Base-by-base conservation (phyloP, 2,329 filamentous ascomycete genomes). In the Penicillium frequentans region DNA sequence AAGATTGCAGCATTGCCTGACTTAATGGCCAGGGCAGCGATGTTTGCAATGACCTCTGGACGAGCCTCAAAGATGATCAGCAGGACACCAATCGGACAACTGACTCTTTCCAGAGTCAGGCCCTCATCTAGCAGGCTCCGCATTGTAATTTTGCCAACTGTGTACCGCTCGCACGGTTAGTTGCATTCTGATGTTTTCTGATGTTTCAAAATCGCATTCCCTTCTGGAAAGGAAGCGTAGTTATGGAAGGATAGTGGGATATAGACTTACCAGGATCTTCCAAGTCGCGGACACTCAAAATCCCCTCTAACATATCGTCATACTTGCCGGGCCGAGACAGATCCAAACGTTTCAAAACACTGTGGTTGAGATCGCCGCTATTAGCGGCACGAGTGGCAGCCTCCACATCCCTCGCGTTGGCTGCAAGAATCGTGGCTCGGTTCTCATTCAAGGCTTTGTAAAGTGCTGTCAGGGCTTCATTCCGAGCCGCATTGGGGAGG, bases 31-130 rank as follows among this genome's bases (percentile, higher is more conserved):
- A 99, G 82, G 4, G 93, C 91, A 61, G 95, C 92, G 70, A 99
- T 98, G 75, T 99, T 99, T 71, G 93, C 95, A 70, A 99, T 97
- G 63, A 99, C 95, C 77, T 99, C 95, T 7, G 95, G 95, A 8
- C 95, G 89, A 35, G 95, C 95, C 78, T 99, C 95, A 71, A 99
- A 99, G 70, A 99, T 98, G 77, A 99, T 95, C 64, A 99, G 84
- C 43, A 99, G 85, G n/a, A 98, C 93, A 58, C 95, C 95, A 66
- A 99, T 98, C 6, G 95, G 95, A 72, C 91, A 96, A 42, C 91
- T 92, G 47, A 96, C 90, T 61, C 93, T 87, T 72, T 96, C 91
- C 58, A 99, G 83, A 52, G 88, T 83, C 52, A 99, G 83, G 52
- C 88, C 89, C 65, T 97, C 90, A 73, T 98, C 95, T 11, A 99